Base-by-base conservation (phyloP, 1,284 basidiomycete species). In the Melanopsichium pennsylvanicum region DNA sequence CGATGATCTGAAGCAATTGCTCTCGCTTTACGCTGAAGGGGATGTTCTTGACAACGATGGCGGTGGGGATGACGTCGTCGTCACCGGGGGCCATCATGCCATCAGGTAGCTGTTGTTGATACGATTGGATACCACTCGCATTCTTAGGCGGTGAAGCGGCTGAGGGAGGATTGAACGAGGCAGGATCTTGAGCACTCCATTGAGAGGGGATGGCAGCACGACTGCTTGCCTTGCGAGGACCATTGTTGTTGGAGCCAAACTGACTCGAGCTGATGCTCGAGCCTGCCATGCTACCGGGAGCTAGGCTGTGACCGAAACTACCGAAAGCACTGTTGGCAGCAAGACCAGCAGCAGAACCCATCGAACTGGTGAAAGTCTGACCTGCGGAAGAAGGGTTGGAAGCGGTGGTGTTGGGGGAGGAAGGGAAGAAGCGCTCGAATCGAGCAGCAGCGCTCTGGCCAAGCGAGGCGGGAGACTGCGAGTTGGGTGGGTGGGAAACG, bases 41-140 rank as follows among this genome's bases (percentile, higher is more conserved):
- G 83, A 97, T 98, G 86, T 97, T 97, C 48, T 99, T 99, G 84
- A 99, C 96, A 79, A 99, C 95, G 78, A 99, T 97, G 50, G 96
- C 95, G 15, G 95, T 98, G 48, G 95, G 95, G 82, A 98, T 98
- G 81, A 97, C 87, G 82, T 97, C 94, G 82, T 97, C 93, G 72
- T 93, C 92, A 19, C 41, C 49, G n/a, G 29, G 26, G n/a, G 16
- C 13, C 19, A 13, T 11, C 12, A 19, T n/a, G n/a, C n/a, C n/a
- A n/a, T n/a, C n/a, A n/a, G n/a, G n/a, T 11, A 36, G 39, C 7
- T 36, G 38, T 19, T 52, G 51, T 3, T 45, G 46, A 10, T 60
- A 54, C 1, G 47, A 26, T 22, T 39, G 56, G 18, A 64, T 39
- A 11, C 49, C 32, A 25, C 35, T 21, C 13, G 35, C 29, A 18